A percentile compares a stretch with the other conserved stretches of the same genome.
Conservation (phyloP, 306 rosid genomes). For the Clitoria ternatea region DNA sequence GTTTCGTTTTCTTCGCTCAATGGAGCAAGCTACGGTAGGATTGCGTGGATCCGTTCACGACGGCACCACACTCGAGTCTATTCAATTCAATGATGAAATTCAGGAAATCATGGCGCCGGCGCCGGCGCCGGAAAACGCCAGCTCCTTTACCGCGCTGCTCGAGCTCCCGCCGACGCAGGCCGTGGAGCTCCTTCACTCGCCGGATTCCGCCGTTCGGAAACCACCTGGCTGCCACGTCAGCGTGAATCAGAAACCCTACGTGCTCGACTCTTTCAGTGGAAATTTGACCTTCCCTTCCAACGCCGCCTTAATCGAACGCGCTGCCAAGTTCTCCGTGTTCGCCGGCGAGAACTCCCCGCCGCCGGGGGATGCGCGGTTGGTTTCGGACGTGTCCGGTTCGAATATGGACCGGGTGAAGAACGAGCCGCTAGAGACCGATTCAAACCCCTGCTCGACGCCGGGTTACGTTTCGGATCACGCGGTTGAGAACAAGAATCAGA, state of each 20-base stretch:
- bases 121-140: slow-evolving; percentile 68
- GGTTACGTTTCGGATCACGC: slow-evolving; percentile 45
- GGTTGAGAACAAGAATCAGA: slow-evolving; percentile 51
- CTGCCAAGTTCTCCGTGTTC: slow-evolving; percentile 58
- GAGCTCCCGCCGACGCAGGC: slow-evolving; percentile 86
- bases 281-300: slow-evolving; percentile 55
- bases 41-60: slow-evolving; percentile 52
- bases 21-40: slow-evolving; percentile 56
- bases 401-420: slow-evolving; percentile 68
- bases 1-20: neutral
- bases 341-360: slow-evolving; percentile 50
- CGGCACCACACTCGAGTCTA: slow-evolving; percentile 54
- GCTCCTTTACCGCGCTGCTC: slow-evolving; percentile 87
- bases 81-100: slow-evolving; percentile 81
- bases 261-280: slow-evolving; percentile 33
- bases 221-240: slow-evolving; percentile 17
- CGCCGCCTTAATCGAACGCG: slow-evolving; percentile 58
- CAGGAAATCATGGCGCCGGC: slow-evolving; percentile 60
- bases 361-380: slow-evolving; percentile 41
- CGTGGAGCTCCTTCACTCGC: slow-evolving; percentile 78
- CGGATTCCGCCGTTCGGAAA: slow-evolving; percentile 31
- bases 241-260: slow-evolving; percentile 36
- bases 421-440: slow-evolving; percentile 76
- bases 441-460: slow-evolving; percentile 59
- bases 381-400: slow-evolving; percentile 34